These are phyloP conservation scores for Castanea mollissima DNA, from an alignment of 306 rosid genomes.

Conservation along the genomic window DNA sequence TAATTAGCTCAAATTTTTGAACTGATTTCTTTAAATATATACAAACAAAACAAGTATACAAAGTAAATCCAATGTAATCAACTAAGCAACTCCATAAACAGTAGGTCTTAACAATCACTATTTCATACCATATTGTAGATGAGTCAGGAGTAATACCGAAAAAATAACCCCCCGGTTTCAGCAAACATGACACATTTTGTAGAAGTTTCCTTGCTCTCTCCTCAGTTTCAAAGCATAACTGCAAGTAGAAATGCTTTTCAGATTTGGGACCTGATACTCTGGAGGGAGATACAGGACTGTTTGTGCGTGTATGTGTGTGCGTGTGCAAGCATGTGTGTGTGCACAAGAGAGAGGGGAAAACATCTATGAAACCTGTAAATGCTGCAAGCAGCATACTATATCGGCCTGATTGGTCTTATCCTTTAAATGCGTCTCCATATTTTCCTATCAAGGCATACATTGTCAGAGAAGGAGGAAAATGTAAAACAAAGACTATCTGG, in stretches of 20 bases:
- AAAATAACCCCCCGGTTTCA: conserved; percentile 98
- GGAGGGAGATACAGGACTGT: neutral
- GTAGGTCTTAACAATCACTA: conserved; percentile 23
- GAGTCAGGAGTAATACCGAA: conserved; percentile 99
- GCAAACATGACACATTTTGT: conserved; percentile 74
- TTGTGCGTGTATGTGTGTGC: too few species aligned
- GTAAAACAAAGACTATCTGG: neutral
- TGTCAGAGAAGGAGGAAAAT: neutral
- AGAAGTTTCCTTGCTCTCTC: conserved; percentile 84
- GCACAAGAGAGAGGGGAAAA: neutral
- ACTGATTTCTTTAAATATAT: neutral
- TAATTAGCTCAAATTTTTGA: neutral
- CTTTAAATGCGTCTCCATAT: conserved; percentile 53
- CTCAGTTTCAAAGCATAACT: conserved; percentile 90
- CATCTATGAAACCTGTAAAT: conserved; percentile 70
- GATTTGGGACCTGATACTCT: conserved; percentile 2
- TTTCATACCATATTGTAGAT: conserved; percentile 93
- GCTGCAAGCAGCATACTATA: conserved; percentile 92
- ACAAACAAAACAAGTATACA: neutral
- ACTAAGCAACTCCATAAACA: conserved; percentile 27
- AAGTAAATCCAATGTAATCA: conserved; percentile 3
- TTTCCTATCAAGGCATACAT: conserved; percentile 47
- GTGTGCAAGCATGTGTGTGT: neutral
- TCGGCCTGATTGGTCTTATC: conserved; percentile 63
- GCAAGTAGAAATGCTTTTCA: conserved; percentile 36